Conservation (phyloP, 2,329 filamentous ascomycete species). For the Hirsutella rhossiliensis region DNA sequence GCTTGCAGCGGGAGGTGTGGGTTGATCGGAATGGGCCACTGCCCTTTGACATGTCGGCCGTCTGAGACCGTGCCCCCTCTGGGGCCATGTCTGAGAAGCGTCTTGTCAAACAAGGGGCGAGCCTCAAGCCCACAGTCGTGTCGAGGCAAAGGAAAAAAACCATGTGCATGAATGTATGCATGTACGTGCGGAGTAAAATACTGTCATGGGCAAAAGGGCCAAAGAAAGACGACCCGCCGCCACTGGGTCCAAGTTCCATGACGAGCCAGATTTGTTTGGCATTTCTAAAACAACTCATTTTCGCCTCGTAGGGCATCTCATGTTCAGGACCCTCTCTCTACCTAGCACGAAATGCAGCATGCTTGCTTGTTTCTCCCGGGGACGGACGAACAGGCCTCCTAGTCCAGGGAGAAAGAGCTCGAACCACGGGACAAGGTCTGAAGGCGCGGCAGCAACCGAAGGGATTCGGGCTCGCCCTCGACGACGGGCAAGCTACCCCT, state of each 20-base stretch:
- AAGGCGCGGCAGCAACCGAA: not conserved
- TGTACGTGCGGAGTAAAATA: not conserved
- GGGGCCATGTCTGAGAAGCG: conserved; percentile 8
- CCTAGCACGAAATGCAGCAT: not conserved
- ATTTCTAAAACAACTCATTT: not conserved
- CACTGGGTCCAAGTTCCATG: not conserved
- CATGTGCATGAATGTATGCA: not conserved
- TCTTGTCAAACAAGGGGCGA: not conserved
- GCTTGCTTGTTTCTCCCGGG: not conserved
- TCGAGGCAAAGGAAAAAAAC: not conserved
- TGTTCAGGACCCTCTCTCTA: not conserved
- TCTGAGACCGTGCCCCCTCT: conserved; percentile 7
- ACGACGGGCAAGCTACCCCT: no score
- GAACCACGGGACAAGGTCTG: not conserved
- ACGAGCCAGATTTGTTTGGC: not conserved
- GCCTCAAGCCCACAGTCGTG: not conserved
- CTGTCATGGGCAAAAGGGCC: not conserved
- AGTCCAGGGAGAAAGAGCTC: no score
- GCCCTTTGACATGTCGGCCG: conserved; percentile 1
- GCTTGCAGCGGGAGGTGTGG: not conserved
- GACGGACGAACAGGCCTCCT: not conserved
- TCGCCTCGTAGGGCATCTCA: not conserved
- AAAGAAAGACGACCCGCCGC: not conserved
- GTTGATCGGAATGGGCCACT: not conserved
- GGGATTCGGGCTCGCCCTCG: not conserved